Evolutionary conservation across 2,329 filamentous ascomycete species (phyloP).

Genomic region (Alternaria novae-zelandiae): DNA sequence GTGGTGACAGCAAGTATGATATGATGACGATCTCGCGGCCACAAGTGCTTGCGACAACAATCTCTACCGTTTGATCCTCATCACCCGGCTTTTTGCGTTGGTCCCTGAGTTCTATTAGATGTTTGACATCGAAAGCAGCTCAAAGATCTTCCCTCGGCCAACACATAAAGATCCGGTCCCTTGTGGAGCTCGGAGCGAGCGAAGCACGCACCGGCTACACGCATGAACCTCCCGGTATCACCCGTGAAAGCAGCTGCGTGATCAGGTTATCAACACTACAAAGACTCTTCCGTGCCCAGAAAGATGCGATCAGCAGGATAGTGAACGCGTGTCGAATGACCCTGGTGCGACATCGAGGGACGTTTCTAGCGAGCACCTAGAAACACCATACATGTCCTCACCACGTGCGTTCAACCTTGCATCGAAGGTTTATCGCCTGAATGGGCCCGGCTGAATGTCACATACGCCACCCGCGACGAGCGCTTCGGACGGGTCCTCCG

Average conservation of each 20-base stretch:
- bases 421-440: neutral
- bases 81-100: neutral
- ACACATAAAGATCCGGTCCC: neutral
- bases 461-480: conserved; percentile 1
- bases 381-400: neutral
- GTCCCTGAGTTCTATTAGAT: neutral
- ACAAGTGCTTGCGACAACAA: neutral
- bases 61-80: neutral
- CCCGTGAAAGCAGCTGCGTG: neutral
- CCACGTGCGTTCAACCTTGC: conserved; percentile 1
- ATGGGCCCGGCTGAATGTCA: conserved; percentile 33
- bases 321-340: neutral
- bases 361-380: neutral
- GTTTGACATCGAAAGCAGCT: neutral
- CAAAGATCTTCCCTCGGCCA: neutral
- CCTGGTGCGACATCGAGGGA: neutral
- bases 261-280: neutral
- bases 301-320: neutral
- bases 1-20: neutral
- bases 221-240: neutral
- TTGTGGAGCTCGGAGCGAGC: neutral
- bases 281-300: neutral
- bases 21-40: neutral
- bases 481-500: neutral
- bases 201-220: neutral